Evolutionary conservation across 2,329 filamentous ascomycete species (phyloP).

Genomic region (Blastomyces emzantsi): DNA sequence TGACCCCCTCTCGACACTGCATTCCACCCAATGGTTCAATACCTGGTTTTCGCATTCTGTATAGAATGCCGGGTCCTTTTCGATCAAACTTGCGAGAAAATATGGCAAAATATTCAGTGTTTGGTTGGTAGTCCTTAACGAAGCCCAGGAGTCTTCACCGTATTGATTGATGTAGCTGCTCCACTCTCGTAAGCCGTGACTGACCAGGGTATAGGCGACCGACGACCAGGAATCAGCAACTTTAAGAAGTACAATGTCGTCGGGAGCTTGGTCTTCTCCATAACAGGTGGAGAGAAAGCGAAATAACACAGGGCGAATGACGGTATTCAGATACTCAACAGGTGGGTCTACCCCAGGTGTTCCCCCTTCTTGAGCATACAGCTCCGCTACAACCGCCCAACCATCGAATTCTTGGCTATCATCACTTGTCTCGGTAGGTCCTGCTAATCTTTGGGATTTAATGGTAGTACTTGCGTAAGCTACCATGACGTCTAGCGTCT

Average conservation of each 20-base stretch:
- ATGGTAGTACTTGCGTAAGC: slow-evolving; percentile 32
- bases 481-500: slow-evolving; percentile 42
- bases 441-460: slow-evolving; percentile 16
- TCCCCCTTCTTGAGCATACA: slow-evolving; percentile 27
- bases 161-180: slow-evolving; percentile 48
- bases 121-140: slow-evolving; percentile 39
- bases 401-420: slow-evolving; percentile 59
- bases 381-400: slow-evolving; percentile 46
- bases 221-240: slow-evolving; percentile 49
- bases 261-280: slow-evolving; percentile 47
- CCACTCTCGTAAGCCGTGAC: slow-evolving; percentile 44
- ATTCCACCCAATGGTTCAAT: slow-evolving; percentile 46
- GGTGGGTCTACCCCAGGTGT: slow-evolving; percentile 20
- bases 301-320: slow-evolving; percentile 42
- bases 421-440: slow-evolving; percentile 37
- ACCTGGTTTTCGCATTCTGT: slow-evolving; percentile 41
- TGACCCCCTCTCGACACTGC: slow-evolving; percentile 51
- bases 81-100: slow-evolving; percentile 39
- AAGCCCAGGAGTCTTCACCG: slow-evolving; percentile 41
- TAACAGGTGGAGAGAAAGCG: slow-evolving; percentile 53
- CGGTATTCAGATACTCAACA: slow-evolving; percentile 29
- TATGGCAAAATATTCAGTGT: slow-evolving; percentile 40
- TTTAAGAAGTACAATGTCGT: slow-evolving; percentile 46
- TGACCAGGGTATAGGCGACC: slow-evolving; percentile 41
- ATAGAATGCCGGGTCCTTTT: slow-evolving; percentile 35